phyloP scores from a whole-genome alignment of 1,139 yeast genomes.

The Saccharomyces hybrid region DNA sequence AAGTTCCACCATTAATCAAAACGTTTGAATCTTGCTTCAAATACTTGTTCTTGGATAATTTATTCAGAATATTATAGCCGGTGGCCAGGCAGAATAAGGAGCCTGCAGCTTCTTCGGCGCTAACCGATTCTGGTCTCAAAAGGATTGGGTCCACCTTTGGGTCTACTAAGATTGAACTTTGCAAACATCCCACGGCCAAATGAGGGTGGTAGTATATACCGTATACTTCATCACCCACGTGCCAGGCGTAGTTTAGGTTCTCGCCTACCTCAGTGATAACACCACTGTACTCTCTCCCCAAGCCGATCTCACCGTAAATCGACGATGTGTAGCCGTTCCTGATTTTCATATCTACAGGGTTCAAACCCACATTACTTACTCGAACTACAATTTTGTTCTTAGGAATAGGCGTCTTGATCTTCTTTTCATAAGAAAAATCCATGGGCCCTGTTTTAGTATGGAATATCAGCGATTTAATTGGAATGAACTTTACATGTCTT shows the following conservation, averaged over 20 bases:
- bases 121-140: conserved; percentile 42
- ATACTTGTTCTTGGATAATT: conserved; percentile 23
- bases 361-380: conserved; percentile 36
- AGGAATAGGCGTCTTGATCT: conserved; percentile 37
- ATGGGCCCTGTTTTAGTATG: conserved; percentile 34
- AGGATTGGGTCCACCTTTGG: conserved; percentile 37
- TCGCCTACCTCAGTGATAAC: conserved; percentile 52
- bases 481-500: conserved; percentile 36
- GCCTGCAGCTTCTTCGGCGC: conserved; percentile 53
- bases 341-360: conserved; percentile 60
- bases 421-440: conserved; percentile 36
- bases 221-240: conserved; percentile 57
- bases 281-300: conserved; percentile 70
- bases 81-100: conserved; percentile 48
- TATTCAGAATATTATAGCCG: conserved; percentile 42
- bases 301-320: conserved; percentile 43
- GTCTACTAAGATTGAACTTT: conserved; percentile 43
- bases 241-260: conserved; percentile 34
- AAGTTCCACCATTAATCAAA: conserved; percentile 64
- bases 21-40: conserved; percentile 34
- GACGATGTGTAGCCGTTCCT: conserved; percentile 33
- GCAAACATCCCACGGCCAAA: conserved; percentile 44
- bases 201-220: conserved; percentile 46
- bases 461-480: conserved; percentile 35
- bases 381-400: conserved; percentile 48